phyloP scores from a whole-genome alignment of 805 yeast species.

The Komagataella pseudopastoris region DNA sequence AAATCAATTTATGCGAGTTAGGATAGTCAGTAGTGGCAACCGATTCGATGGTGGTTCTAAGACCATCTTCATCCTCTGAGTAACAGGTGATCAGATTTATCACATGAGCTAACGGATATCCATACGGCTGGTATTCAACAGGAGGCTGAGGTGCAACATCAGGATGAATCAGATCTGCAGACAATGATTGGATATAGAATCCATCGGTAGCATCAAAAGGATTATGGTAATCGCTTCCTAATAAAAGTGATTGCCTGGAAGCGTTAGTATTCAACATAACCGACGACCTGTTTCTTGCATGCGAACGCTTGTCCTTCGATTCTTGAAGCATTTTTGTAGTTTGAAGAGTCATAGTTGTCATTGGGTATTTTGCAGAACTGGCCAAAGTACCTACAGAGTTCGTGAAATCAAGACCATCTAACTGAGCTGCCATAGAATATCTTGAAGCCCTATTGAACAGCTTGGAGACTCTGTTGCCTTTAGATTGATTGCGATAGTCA shows the following conservation, averaged over 20 bases:
- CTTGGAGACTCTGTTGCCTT: background rate
- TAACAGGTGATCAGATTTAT: conserved; percentile 83
- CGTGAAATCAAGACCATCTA: background rate
- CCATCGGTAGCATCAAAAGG: background rate
- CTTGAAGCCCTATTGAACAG: background rate
- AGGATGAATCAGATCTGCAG: conserved; percentile 51
- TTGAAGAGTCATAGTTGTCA: background rate
- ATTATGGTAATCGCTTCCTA: background rate
- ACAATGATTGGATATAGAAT: conserved; percentile 24
- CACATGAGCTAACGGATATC: conserved; percentile 63
- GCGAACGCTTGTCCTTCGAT: background rate
- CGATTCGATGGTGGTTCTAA: conserved; percentile 84
- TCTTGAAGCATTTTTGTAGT: background rate
- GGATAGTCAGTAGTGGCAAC: conserved; percentile 93
- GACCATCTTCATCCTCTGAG: conserved; percentile 80
- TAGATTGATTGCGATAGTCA: background rate
- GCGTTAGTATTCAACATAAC: background rate
- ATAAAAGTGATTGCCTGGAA: background rate
- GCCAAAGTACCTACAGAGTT: background rate
- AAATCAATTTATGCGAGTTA: conserved; percentile 78
- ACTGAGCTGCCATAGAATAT: background rate
- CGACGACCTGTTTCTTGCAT: background rate
- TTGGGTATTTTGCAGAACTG: background rate
- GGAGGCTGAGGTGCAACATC: conserved; percentile 90
- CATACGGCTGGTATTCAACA: conserved; percentile 74